A percentile compares a stretch with the other conserved stretches of the same genome.
These are phyloP conservation scores for Sphagnum magellanicum DNA, from an alignment of 228 moss, liverwort and hornwort genomes.

Conservation along the genomic window DNA sequence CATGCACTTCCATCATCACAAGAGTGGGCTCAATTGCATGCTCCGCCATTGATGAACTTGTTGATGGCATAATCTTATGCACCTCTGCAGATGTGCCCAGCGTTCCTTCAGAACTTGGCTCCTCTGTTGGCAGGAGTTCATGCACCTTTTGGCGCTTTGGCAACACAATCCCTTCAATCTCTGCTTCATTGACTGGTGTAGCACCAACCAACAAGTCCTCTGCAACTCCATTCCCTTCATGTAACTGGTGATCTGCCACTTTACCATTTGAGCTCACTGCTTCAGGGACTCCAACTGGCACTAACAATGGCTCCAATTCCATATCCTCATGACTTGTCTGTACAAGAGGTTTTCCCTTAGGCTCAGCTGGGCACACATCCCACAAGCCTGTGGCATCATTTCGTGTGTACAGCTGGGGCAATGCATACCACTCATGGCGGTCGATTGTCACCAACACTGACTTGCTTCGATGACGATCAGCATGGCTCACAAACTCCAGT, in stretches of 20 bases:
- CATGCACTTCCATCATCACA: constrained; percentile 94
- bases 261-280: background rate
- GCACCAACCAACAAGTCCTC: background rate
- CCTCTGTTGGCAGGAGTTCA: constrained; percentile 1
- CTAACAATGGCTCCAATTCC: background rate
- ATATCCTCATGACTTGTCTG: background rate
- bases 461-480: constrained; percentile 81
- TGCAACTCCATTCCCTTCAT: constrained; percentile 8
- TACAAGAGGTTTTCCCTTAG: background rate
- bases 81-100: constrained; percentile 24
- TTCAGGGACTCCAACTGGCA: background rate
- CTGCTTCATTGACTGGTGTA: constrained; percentile 4
- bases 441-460: constrained; percentile 84
- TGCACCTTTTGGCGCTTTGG: constrained; percentile 35
- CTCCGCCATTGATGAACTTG: constrained; percentile 69
- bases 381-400: constrained; percentile 80
- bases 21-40: constrained; percentile 75
- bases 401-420: constrained; percentile 66
- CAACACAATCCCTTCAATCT: constrained; percentile 12
- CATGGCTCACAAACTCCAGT: constrained; percentile 64
- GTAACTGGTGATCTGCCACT: background rate
- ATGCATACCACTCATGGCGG: constrained; percentile 85
- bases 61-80: constrained; percentile 21
- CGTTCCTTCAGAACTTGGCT: constrained; percentile 8
- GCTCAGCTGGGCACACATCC: constrained; percentile 36